Conservation (phyloP, 768 basidiomycete species). For the Lenzites betulinus region DNA sequence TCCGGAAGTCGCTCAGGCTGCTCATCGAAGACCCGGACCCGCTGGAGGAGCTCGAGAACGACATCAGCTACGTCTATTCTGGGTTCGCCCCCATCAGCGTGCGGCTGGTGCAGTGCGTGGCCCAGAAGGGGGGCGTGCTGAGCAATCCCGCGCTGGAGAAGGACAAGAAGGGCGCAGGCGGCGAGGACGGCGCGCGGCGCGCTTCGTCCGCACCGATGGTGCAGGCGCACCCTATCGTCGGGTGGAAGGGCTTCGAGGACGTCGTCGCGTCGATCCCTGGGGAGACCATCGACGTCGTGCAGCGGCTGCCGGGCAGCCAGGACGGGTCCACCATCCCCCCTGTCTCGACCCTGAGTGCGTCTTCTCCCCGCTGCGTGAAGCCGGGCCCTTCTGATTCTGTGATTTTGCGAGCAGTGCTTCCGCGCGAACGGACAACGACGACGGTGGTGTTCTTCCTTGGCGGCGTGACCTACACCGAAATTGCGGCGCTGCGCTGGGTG, state of each 20-base stretch:
- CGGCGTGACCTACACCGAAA: constrained; percentile 96
- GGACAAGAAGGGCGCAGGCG: constrained; percentile 47
- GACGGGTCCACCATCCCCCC: constrained; percentile 29
- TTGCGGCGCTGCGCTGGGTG: constrained; percentile 93
- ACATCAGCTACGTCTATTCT: constrained; percentile 95
- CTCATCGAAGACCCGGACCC: constrained; percentile 87
- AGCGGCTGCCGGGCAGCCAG: constrained; percentile 40
- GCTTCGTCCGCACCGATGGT: constrained; percentile 50
- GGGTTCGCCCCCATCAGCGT: constrained; percentile 95
- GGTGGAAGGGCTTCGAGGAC: constrained; percentile 99
- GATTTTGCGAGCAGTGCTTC: constrained; percentile 38
- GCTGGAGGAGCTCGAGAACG: constrained; percentile 83
- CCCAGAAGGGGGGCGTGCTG: constrained; percentile 87
- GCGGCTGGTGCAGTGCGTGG: constrained; percentile 89
- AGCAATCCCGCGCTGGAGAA: constrained; percentile 71
- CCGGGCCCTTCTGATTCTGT: not conserved
- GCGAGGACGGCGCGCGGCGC: constrained; percentile 39
- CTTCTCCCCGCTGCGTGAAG: not conserved
- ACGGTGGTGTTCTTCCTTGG: constrained; percentile 97
- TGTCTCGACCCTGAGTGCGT: constrained; percentile 37
- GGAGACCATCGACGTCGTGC: constrained; percentile 77
- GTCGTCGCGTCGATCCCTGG: constrained; percentile 81
- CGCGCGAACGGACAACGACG: constrained; percentile 66
- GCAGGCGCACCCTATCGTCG: constrained; percentile 88
- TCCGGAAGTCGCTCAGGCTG: constrained; percentile 87